phyloP scores from a whole-genome alignment of 495 filamentous ascomycete genomes.

The Hypoxylon fragiforme region DNA sequence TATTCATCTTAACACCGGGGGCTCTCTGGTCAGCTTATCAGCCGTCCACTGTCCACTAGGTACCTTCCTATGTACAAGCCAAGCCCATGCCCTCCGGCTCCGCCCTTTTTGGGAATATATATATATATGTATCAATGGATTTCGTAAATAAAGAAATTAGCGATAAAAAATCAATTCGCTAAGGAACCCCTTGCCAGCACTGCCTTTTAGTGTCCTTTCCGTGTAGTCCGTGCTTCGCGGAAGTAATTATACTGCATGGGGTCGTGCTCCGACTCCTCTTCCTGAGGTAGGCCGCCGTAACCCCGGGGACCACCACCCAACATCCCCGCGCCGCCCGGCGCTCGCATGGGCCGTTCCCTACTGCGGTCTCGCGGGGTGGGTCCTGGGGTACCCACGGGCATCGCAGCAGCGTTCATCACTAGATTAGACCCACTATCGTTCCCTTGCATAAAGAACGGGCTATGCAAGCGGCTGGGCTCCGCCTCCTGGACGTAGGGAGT shows the following conservation, averaged over 20 bases:
- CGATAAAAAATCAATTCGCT: no score
- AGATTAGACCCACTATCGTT: constrained; percentile 52
- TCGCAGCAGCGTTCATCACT: constrained; percentile 45
- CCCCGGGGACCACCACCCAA: constrained; percentile 56
- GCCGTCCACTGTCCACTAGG: no score
- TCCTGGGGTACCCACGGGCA: constrained; percentile 42
- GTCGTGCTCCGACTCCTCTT: constrained; percentile 42
- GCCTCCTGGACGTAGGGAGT: constrained; percentile 22
- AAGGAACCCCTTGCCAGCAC: no score
- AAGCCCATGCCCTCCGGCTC: no score
- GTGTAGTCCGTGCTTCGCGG: constrained; percentile 36
- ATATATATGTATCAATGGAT: no score
- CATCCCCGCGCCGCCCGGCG: constrained; percentile 44
- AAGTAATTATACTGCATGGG: constrained; percentile 43
- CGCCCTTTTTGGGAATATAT: no score
- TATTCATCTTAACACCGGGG: no score
- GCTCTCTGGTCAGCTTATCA: no score
- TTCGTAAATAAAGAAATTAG: no score
- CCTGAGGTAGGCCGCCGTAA: constrained; percentile 56
- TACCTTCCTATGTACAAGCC: no score
- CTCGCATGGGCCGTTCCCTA: constrained; percentile 31
- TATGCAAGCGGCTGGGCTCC: constrained; percentile 31
- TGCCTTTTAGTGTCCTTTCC: constrained; percentile 15
- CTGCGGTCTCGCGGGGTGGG: constrained; percentile 37
- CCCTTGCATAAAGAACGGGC: constrained; percentile 43